Conservation (phyloP, 495 filamentous ascomycete genomes). For the Daldinia decipiens region DNA sequence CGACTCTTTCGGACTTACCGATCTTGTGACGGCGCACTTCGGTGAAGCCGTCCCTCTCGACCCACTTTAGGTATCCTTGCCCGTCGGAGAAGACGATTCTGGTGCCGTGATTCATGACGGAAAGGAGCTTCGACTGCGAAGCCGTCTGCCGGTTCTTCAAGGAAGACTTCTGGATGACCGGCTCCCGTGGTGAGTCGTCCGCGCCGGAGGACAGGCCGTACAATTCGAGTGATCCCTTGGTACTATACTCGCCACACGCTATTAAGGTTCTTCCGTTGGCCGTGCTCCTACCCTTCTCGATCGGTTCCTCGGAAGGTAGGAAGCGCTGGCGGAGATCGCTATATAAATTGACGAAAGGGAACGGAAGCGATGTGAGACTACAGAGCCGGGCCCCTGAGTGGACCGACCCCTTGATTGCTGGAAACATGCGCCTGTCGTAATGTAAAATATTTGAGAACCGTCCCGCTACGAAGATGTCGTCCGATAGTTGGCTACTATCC, state of each 20-base stretch:
- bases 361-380: slow-evolving; percentile 77
- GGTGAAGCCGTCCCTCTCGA: slow-evolving; percentile 87
- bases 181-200: slow-evolving; percentile 41
- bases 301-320: slow-evolving; percentile 62
- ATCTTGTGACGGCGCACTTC: slow-evolving; percentile 82
- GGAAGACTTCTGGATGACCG: slow-evolving; percentile 53
- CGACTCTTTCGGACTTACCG: slow-evolving; percentile 57
- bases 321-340: slow-evolving; percentile 64
- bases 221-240: slow-evolving; percentile 89
- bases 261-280: slow-evolving; percentile 71
- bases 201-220: slow-evolving; percentile 67
- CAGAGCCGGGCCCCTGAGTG: slow-evolving; percentile 86
- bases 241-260: slow-evolving; percentile 94
- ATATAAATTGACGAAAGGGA: slow-evolving; percentile 67
- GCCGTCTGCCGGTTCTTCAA: slow-evolving; percentile 85
- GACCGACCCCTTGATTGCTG: slow-evolving; percentile 77
- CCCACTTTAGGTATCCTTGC: slow-evolving; percentile 88
- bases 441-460: slow-evolving; percentile 90
- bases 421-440: slow-evolving; percentile 89
- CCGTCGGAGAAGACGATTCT: slow-evolving; percentile 86
- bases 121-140: slow-evolving; percentile 81
- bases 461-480: slow-evolving; percentile 83
- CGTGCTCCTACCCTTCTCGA: slow-evolving; percentile 59
- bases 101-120: slow-evolving; percentile 84
- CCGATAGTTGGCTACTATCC: slow-evolving; percentile 61